These are phyloP conservation scores for Curvularia hawaiiensis DNA, from an alignment of 2,329 filamentous ascomycete genomes.

Conservation along the genomic window DNA sequence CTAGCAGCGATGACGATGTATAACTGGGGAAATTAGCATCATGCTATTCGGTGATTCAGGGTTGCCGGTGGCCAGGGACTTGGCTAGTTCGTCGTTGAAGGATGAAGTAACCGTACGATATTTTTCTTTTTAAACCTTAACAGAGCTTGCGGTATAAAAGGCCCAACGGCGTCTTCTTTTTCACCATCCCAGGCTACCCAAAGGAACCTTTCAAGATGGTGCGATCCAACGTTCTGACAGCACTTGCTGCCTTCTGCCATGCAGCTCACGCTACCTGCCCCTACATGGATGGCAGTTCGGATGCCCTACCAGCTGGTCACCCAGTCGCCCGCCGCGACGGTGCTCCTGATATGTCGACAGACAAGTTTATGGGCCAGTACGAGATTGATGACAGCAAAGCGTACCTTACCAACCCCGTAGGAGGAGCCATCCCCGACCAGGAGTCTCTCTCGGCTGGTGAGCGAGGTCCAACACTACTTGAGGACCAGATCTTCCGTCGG, in stretches of 20 bases:
- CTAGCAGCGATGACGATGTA: conserved; percentile 1
- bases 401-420: conserved; percentile 66
- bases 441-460: conserved; percentile 69
- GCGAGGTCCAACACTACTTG: conserved; percentile 69
- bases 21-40: conserved; percentile 9
- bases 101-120: not conserved
- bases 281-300: conserved; percentile 43
- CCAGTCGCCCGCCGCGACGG: conserved; percentile 36
- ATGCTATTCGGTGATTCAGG: conserved; percentile 5
- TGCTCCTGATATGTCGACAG: conserved; percentile 25
- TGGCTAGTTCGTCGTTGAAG: conserved; percentile 1
- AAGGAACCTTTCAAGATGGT: conserved; percentile 30
- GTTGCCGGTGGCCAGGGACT: not conserved
- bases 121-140: not conserved
- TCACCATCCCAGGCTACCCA: not conserved
- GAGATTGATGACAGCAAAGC: conserved; percentile 44
- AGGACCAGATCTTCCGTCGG: conserved; percentile 65
- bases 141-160: conserved; percentile 22
- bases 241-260: conserved; percentile 30
- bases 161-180: not conserved
- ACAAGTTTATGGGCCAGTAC: conserved; percentile 45
- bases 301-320: conserved; percentile 35
- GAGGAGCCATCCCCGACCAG: conserved; percentile 71
- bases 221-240: conserved; percentile 27
- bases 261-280: conserved; percentile 40